Evolutionary conservation across 1,284 basidiomycete species (phyloP), one percentile per base, ranked within the genome.

Genomic region (Naganishia liquefaciens): DNA sequence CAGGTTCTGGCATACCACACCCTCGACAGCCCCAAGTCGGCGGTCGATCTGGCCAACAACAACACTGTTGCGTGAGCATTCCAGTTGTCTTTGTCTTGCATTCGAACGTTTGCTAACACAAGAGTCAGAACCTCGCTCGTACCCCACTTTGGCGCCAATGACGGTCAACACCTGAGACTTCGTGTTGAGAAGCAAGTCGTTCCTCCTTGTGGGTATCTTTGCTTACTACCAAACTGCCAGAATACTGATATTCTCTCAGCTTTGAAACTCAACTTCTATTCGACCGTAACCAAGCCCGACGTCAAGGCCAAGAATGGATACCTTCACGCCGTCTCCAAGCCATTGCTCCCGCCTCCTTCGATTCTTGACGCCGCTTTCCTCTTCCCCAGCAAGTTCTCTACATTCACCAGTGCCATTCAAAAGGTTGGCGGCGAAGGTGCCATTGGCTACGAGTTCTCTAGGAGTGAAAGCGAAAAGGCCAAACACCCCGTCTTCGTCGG

Each of bases 1-100:
- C 82, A 83, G 47, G 80, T 87, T 19, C 75, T 88, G 6, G 79
- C 82, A 40, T 89, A 89, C 75, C 86, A 89, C 72, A 82, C 85
- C 54, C 77, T 89, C 15, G 83, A 84, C 15, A 74, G 79, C 33
- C 77, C 78, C 5, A 77, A 83, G 55, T 75, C 79, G 50, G 73
- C 76, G 0, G 68, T 70, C 33, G 75, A 81, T 21, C 80, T 89
- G 21, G 81, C 81, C 5, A 79, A 81, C 69, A 88, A 88, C 76
- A 81, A 81, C 13, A 88, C 87, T 0, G 81, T 84, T 61, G 80
- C 84, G 49, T 63, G 27, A 40, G 61, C 57, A 7, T 1, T 21
- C 10, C 17, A 10, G 30, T n/a, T n/a, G n/a, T n/a, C n/a, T n/a
- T n/a, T 43, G 37, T 25, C 2, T 21, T n/a, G 37, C 23, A 5